Conservation (phyloP, 73 alveolate species). For the Paramecium sexaurelia region DNA sequence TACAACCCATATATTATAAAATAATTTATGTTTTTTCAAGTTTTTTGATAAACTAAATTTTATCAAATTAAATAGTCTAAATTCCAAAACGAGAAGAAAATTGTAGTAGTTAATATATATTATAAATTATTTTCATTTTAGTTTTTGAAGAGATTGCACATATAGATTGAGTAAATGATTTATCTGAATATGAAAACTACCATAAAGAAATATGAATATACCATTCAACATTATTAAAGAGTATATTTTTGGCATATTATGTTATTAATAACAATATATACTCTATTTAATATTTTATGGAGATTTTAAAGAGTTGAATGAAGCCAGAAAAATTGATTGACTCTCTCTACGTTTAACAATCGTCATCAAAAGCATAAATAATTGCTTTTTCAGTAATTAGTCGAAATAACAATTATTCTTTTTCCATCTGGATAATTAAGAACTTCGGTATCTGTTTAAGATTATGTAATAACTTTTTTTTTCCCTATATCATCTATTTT, state of each 20-base stretch:
- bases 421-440: not conserved
- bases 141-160: not conserved
- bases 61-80: not conserved
- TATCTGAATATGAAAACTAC: not conserved
- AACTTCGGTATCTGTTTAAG: not conserved
- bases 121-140: not conserved
- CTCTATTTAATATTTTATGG: not conserved
- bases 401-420: not conserved
- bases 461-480: not conserved
- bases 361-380: not conserved
- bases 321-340: not conserved
- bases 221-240: not conserved
- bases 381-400: not conserved
- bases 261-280: not conserved
- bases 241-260: not conserved
- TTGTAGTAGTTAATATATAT: not conserved
- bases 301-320: not conserved
- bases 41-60: not conserved
- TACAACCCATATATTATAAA: slow-evolving; percentile 19
- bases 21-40: not conserved
- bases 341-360: not conserved
- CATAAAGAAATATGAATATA: not conserved
- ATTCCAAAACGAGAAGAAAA: not conserved
- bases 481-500: not conserved
- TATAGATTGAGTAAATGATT: not conserved